Evolutionary conservation across 805 yeast species (phyloP).

Genomic region (Limtongia smithiae): DNA sequence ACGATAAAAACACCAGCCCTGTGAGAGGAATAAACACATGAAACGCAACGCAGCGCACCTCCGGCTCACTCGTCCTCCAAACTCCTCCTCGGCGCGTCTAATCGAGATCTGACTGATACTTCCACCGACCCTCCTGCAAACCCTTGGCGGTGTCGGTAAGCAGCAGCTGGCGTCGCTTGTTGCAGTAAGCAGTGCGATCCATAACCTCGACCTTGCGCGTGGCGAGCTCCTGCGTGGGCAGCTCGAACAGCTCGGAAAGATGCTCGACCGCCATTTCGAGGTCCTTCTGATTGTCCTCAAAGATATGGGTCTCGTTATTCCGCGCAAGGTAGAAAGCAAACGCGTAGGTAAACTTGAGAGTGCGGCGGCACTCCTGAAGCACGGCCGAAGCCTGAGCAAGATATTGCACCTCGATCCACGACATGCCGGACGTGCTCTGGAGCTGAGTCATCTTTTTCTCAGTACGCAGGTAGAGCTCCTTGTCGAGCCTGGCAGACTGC

Average conservation of each 20-base stretch:
- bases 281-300: conserved; percentile 67
- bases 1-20: conserved; percentile 14
- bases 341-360: conserved; percentile 88
- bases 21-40: neutral
- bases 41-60: neutral
- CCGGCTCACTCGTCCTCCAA: conserved; percentile 20
- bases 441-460: conserved; percentile 59
- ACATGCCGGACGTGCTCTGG: conserved; percentile 60
- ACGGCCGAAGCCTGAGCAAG: conserved; percentile 67
- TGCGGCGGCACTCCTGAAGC: conserved; percentile 64
- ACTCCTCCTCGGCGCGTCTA: no score
- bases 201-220: conserved; percentile 42
- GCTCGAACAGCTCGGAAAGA: conserved; percentile 58
- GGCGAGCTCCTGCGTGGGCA: conserved; percentile 38
- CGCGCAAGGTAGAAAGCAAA: conserved; percentile 63
- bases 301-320: conserved; percentile 52
- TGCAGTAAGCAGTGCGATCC: conserved; percentile 45
- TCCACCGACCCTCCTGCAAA: conserved; percentile 41
- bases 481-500: conserved; percentile 69
- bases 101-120: no score
- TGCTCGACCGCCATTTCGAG: conserved; percentile 66
- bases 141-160: conserved; percentile 47
- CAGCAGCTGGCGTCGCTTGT: conserved; percentile 42
- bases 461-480: conserved; percentile 56
- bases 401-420: conserved; percentile 88